Conservation (phyloP, 2,329 filamentous ascomycete species). For the Alternaria hordeiaustralica region DNA sequence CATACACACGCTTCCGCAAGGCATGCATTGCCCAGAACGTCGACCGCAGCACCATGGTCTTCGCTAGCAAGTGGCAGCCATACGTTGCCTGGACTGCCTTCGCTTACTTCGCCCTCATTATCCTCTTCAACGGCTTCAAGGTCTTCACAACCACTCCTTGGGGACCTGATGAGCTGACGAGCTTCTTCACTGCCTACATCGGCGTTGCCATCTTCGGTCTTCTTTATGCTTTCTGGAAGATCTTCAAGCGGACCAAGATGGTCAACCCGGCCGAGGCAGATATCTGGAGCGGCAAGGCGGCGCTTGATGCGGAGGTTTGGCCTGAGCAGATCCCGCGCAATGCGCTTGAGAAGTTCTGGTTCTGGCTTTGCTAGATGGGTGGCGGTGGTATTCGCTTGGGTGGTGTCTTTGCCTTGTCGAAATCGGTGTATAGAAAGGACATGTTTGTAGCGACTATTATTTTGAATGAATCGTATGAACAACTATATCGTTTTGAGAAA, state of each 20-base stretch:
- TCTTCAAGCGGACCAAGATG: slow-evolving; percentile 66
- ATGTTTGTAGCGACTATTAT: not conserved
- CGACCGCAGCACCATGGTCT: slow-evolving; percentile 59
- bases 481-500: not conserved
- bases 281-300: slow-evolving; percentile 56
- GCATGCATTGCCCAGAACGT: slow-evolving; percentile 59
- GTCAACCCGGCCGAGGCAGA: slow-evolving; percentile 52
- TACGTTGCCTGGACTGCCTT: slow-evolving; percentile 67
- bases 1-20: slow-evolving; percentile 64
- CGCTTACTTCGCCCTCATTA: slow-evolving; percentile 58
- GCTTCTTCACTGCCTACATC: slow-evolving; percentile 61
- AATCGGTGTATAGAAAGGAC: not conserved
- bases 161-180: slow-evolving; percentile 44
- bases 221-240: slow-evolving; percentile 69
- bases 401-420: not conserved
- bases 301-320: slow-evolving; percentile 55
- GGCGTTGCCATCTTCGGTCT: slow-evolving; percentile 50
- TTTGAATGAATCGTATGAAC: not conserved
- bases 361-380: slow-evolving; percentile 52
- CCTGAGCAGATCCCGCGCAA: slow-evolving; percentile 53
- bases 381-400: not conserved
- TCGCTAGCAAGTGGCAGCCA: slow-evolving; percentile 56
- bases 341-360: slow-evolving; percentile 56
- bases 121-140: slow-evolving; percentile 68
- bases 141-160: slow-evolving; percentile 63